Percentiles rank a stretch among this genome's conserved stretches.
Evolutionary conservation across 208 protist species (phyloP).

Genomic region (Entamoeba invadens): DNA sequence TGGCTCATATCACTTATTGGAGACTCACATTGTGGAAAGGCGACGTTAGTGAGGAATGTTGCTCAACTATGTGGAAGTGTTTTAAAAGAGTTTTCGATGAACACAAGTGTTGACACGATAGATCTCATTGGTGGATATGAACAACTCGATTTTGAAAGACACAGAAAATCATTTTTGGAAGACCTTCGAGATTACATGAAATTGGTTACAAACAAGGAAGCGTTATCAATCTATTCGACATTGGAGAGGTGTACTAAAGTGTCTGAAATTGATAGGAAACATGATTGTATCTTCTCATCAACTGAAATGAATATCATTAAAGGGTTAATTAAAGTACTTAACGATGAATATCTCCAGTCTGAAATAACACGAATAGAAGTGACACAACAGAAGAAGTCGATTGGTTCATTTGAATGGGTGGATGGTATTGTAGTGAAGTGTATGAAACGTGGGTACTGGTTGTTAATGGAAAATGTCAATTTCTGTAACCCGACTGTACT

Average conservation of each 20-base stretch:
- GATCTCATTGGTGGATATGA: conserved; percentile 97
- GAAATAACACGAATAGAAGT: background rate
- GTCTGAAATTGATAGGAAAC: background rate
- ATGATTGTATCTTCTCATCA: background rate
- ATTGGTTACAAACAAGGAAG: background rate
- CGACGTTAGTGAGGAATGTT: conserved; percentile 28
- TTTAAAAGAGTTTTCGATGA: conserved; percentile 85
- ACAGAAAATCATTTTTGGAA: background rate
- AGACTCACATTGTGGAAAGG: background rate
- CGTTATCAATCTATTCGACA: background rate
- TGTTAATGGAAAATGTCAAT: conserved; percentile 97
- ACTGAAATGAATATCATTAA: background rate
- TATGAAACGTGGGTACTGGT: conserved; percentile 74
- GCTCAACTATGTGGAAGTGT: conserved; percentile 63
- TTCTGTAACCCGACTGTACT: conserved; percentile 93
- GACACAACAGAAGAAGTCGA: conserved; percentile 35
- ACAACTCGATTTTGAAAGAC: conserved; percentile 68
- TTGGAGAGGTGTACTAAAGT: background rate
- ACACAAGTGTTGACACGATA: conserved; percentile 82
- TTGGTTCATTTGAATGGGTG: conserved; percentile 91
- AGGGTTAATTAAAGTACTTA: background rate
- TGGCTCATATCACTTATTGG: background rate
- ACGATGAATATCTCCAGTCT: background rate
- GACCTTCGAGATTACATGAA: background rate
- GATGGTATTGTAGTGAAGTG: conserved; percentile 86